phyloP scores from a whole-genome alignment of 495 filamentous ascomycete genomes.

The Penicillium taxi region DNA sequence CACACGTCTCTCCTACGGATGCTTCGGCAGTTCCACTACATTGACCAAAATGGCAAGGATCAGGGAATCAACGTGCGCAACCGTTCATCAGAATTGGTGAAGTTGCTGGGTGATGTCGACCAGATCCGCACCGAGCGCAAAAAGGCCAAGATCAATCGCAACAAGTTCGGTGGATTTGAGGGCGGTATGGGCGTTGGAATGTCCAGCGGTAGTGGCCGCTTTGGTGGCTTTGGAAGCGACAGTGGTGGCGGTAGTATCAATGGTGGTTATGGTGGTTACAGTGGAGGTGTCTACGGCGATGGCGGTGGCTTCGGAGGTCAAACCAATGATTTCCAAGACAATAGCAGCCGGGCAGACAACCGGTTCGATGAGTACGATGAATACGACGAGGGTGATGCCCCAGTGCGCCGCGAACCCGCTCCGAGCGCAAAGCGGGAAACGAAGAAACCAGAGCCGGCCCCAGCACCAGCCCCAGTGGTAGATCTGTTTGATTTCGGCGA shows the following conservation, averaged over 20 bases:
- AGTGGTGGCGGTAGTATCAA: constrained; percentile 59
- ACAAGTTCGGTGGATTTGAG: constrained; percentile 91
- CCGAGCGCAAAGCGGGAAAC: constrained; percentile 43
- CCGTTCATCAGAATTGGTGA: constrained; percentile 88
- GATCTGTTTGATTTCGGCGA: constrained; percentile 85
- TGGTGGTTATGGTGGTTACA: constrained; percentile 71
- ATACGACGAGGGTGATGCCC: constrained; percentile 68
- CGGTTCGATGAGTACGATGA: constrained; percentile 97
- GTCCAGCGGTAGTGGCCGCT: constrained; percentile 53
- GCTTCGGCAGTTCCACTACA: constrained; percentile 97
- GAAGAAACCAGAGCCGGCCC: constrained; percentile 62
- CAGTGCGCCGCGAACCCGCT: constrained; percentile 38
- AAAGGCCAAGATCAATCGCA: constrained; percentile 80
- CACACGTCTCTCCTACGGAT: constrained; percentile 94
- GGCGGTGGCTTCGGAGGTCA: constrained; percentile 22
- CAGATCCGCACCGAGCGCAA: constrained; percentile 87
- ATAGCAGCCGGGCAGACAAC: constrained; percentile 50
- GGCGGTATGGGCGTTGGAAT: constrained; percentile 59
- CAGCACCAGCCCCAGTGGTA: constrained; percentile 21
- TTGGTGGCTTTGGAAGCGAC: constrained; percentile 85
- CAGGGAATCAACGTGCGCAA: constrained; percentile 98
- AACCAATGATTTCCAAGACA: constrained; percentile 53
- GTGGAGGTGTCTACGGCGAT: constrained; percentile 83
- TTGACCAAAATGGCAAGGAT: constrained; percentile 94
- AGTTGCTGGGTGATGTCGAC: constrained; percentile 89